Conservation (phyloP, 1,139 yeast species). For the Suhomyces chickasaworum region DNA sequence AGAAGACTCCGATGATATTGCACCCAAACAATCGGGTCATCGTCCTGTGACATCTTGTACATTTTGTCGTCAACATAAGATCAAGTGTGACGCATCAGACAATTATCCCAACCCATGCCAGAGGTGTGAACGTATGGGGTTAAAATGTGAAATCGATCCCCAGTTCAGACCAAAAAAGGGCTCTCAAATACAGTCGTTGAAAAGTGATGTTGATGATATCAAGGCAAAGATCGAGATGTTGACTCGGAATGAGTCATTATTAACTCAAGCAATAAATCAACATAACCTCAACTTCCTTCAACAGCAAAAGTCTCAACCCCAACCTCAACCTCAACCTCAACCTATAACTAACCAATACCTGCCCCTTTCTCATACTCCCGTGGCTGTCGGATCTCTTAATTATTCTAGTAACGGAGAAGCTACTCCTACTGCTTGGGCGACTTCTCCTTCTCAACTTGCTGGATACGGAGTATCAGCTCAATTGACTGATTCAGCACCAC, state of each 20-base stretch:
- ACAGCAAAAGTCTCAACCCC: constrained; percentile 22
- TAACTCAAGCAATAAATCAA: constrained; percentile 62
- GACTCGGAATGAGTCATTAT: constrained; percentile 66
- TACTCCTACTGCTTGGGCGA: constrained; percentile 8
- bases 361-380: neutral
- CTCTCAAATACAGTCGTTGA: constrained; percentile 78
- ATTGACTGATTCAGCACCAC: constrained; percentile 14
- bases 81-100: constrained; percentile 88
- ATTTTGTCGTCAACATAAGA: constrained; percentile 92
- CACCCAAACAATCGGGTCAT: constrained; percentile 47
- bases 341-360: constrained; percentile 1
- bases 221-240: constrained; percentile 76
- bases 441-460: constrained; percentile 5
- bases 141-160: constrained; percentile 88
- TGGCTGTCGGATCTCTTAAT: neutral
- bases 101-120: constrained; percentile 82
- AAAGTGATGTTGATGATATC: constrained; percentile 82
- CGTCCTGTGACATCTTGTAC: constrained; percentile 93
- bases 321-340: too few species aligned
- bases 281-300: constrained; percentile 40
- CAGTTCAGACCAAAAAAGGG: constrained; percentile 90
- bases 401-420: constrained; percentile 7
- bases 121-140: constrained; percentile 76
- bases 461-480: constrained; percentile 4
- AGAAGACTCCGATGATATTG: constrained; percentile 2